Conservation (phyloP, 306 rosid genomes). For the Prunus salicina region DNA sequence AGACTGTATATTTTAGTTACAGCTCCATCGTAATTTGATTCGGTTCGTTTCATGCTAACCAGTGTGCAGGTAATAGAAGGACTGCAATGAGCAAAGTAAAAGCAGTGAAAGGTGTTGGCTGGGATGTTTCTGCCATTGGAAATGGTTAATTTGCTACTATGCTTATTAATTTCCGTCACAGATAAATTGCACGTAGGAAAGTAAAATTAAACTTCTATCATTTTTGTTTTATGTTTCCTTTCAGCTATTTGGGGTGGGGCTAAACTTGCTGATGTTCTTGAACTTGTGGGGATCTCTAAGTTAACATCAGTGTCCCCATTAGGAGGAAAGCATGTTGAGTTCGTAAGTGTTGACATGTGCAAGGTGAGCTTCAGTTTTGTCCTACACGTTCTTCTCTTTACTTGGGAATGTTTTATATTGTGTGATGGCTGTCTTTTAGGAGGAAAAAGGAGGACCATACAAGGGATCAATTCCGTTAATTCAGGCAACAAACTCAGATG, state of each 20-base stretch:
- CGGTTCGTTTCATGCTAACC: constrained; percentile 23
- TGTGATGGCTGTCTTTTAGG: constrained; percentile 29
- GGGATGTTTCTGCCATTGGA: constrained; percentile 93
- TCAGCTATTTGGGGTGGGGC: constrained; percentile 94
- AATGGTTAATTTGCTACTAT: constrained; percentile 48
- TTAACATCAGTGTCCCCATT: constrained; percentile 42
- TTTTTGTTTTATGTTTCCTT: background rate
- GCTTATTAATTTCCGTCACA: background rate
- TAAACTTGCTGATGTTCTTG: constrained; percentile 74
- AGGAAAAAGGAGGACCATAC: constrained; percentile 89
- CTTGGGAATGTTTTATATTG: background rate
- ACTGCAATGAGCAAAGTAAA: constrained; percentile 88
- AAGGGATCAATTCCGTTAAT: constrained; percentile 81
- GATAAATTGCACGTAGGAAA: background rate
- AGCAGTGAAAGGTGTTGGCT: constrained; percentile 80
- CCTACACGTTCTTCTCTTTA: background rate
- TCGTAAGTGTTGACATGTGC: constrained; percentile 76
- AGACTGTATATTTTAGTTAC: background rate
- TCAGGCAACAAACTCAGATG: constrained; percentile 82
- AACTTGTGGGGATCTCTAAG: constrained; percentile 71
- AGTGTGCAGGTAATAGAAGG: constrained; percentile 96
- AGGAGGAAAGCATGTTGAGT: constrained; percentile 93
- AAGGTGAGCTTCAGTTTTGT: constrained; percentile 46
- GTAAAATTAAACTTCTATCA: background rate
- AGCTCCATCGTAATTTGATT: background rate